Base-by-base conservation (phyloP, 2,329 filamentous ascomycete species). In the Cryphonectria radicalis region DNA sequence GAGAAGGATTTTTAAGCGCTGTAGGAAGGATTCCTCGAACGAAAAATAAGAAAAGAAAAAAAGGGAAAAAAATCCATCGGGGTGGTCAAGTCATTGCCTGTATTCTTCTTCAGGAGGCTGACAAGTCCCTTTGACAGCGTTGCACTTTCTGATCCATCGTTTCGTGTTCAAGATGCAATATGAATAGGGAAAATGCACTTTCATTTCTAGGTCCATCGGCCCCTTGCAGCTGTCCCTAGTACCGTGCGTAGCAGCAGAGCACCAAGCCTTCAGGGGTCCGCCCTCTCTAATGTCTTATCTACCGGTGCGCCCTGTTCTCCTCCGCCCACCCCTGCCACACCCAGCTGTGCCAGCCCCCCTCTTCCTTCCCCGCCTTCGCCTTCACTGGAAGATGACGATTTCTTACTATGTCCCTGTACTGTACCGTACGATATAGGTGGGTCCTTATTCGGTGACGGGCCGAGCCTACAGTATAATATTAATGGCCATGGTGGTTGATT, bases 391-490 rank as follows among this genome's bases (percentile, higher is more conserved):
- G 43, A 50, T 19, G 43, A 50, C 43, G 43, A 22, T 8, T 50
- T 50, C 19, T 10, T 22, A 4, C 6, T 22, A 50, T 17, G 10
- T 14, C 3, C 37, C 10, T 40, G 10, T 40, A 40, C 37, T 13
- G 22, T n/a, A 40, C 37, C 3, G 22, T n/a, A 50, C 11, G 35
- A 35, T 63, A 37, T 11, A 11, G 28, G 59, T 63, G 59, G 59
- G 59, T 22, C 59, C 59, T n/a, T 40, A 5, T 22, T 22, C 68
- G 63, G 68, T 50, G 50, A 50, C 67, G 67, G 62, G 42, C 62
- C 59, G 67, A 59, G n/a, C 65, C 65, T 32, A 55, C 4, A 50
- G 8, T 7, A n/a, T 11, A 40, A 11, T 13, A 40, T 11, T 11
- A 11, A 22, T n/a, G 32, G 37, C 37, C 37, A 40, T 40, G 37